Evolutionary conservation across 495 filamentous ascomycete genomes (phyloP).

Genomic region (Talaromyces liani): DNA sequence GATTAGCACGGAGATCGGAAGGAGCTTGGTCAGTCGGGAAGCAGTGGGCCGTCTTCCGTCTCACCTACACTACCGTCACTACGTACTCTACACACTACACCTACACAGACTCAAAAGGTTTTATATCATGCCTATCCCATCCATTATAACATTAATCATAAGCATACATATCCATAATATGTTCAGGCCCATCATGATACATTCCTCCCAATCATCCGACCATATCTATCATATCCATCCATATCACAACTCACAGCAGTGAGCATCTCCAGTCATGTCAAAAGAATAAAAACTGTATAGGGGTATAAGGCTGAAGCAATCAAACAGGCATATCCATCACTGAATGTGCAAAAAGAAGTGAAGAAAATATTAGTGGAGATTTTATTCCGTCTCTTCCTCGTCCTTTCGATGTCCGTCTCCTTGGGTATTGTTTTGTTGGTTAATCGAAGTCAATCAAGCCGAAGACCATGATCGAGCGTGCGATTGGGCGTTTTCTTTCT

Average conservation of each 20-base stretch:
- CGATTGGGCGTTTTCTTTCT: conserved; percentile 41
- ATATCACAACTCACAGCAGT: not conserved
- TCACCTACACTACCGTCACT: too few species aligned
- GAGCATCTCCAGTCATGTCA: conserved; percentile 49
- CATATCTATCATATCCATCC: not conserved
- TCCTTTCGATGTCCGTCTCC: not conserved
- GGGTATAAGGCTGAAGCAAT: conserved; percentile 21
- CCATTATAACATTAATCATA: conserved; percentile 2
- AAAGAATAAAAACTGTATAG: conserved; percentile 14
- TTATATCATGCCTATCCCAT: not conserved
- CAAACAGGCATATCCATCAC: conserved; percentile 8
- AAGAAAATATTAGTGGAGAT: conserved; percentile 3
- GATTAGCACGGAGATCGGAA: not conserved
- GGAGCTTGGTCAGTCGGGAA: not conserved
- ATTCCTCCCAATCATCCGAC: not conserved
- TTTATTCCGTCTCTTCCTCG: not conserved
- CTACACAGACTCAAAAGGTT: too few species aligned
- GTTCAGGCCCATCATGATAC: not conserved
- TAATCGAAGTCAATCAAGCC: not conserved
- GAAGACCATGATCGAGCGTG: conserved; percentile 9
- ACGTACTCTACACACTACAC: too few species aligned
- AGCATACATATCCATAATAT: not conserved
- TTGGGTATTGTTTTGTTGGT: not conserved
- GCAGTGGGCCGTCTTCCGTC: not conserved
- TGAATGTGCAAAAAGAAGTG: not conserved